These are phyloP conservation scores for Pleurotus eryngii DNA, from an alignment of 768 basidiomycete species.

Conservation along the genomic window DNA sequence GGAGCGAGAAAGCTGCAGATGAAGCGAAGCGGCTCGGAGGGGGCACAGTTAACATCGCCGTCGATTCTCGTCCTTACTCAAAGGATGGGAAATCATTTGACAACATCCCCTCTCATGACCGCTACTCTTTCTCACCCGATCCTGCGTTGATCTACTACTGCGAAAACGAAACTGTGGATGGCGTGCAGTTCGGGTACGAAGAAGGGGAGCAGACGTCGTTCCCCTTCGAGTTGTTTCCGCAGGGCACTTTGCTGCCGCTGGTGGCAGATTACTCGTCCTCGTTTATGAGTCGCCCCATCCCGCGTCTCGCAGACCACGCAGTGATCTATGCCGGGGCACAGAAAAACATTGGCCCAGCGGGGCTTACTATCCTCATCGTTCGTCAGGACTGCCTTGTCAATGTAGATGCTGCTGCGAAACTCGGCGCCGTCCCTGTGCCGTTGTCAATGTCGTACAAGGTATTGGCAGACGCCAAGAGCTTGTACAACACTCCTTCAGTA, in stretches of 20 bases:
- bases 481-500: constrained; percentile 93
- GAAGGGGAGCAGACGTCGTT: constrained; percentile 59
- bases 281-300: constrained; percentile 94
- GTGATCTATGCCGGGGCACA: constrained; percentile 96
- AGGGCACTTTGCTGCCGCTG: constrained; percentile 64
- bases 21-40: constrained; percentile 75
- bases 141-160: constrained; percentile 96
- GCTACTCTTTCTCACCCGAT: constrained; percentile 74
- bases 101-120: constrained; percentile 69
- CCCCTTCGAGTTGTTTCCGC: constrained; percentile 72
- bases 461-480: constrained; percentile 66
- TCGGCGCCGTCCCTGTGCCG: constrained; percentile 77
- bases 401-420: constrained; percentile 70
- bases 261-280: constrained; percentile 96
- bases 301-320: constrained; percentile 82
- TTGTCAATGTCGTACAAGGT: constrained; percentile 80
- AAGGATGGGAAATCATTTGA: constrained; percentile 71
- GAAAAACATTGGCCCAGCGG: constrained; percentile 96
- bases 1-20: constrained; percentile 83
- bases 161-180: constrained; percentile 98
- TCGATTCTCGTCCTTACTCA: constrained; percentile 62
- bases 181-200: constrained; percentile 78
- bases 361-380: constrained; percentile 90
- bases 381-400: constrained; percentile 93
- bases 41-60: constrained; percentile 63